A percentile compares a stretch with the other conserved stretches of the same genome.
These are phyloP conservation scores for Pseudonitzschia delicatissima DNA, from an alignment of 108 stramenopile species.

Conservation along the genomic window DNA sequence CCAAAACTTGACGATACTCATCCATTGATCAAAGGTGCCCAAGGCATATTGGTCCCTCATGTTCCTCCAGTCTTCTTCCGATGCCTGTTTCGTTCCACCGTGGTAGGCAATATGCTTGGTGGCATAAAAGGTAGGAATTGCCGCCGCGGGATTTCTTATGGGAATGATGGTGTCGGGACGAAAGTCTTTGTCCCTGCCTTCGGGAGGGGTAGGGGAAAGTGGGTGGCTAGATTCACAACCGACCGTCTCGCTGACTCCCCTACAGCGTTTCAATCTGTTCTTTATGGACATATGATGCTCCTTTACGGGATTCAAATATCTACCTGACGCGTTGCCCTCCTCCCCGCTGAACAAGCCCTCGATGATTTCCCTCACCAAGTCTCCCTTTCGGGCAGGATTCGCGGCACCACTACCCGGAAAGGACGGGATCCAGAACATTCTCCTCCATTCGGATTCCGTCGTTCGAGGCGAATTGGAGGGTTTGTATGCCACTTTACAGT, in stretches of 20 bases:
- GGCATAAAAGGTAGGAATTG: slow-evolving; percentile 48
- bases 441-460: slow-evolving; percentile 13
- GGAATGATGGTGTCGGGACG: slow-evolving; percentile 17
- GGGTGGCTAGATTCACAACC: slow-evolving; percentile 27
- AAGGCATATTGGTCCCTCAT: slow-evolving; percentile 49
- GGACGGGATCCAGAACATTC: slow-evolving; percentile 34
- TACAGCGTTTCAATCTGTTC: slow-evolving; percentile 20
- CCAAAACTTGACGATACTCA: slow-evolving; percentile 45
- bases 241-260: slow-evolving; percentile 28
- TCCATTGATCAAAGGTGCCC: slow-evolving; percentile 38
- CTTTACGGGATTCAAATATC: slow-evolving; percentile 11
- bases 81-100: slow-evolving; percentile 34
- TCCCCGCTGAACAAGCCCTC: slow-evolving; percentile 4
- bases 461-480: slow-evolving; percentile 16
- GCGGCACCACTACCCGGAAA: slow-evolving; percentile 21
- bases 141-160: slow-evolving; percentile 48
- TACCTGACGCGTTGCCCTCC: not conserved
- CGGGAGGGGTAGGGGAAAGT: slow-evolving; percentile 11
- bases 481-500: slow-evolving; percentile 18
- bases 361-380: slow-evolving; percentile 19
- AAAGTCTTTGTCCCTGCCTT: slow-evolving; percentile 20
- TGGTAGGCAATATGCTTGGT: slow-evolving; percentile 57
- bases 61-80: slow-evolving; percentile 35
- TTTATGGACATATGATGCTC: slow-evolving; percentile 26
- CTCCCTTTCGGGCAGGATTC: slow-evolving; percentile 27